Base-by-base conservation (phyloP, 345 rosid genomes). In the Nephelium lappaceum region DNA sequence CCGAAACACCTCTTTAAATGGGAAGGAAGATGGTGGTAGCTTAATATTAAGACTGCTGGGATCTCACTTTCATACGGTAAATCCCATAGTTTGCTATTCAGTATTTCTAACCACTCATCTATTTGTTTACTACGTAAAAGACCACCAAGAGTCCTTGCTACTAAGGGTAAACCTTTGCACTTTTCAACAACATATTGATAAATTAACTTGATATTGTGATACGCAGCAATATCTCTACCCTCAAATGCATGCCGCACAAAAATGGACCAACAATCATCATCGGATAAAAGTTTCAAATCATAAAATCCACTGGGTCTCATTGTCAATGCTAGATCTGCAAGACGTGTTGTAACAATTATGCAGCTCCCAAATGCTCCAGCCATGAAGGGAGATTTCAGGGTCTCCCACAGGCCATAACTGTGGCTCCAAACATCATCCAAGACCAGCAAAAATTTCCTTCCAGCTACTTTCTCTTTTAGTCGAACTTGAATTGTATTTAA, bases 1-100 rank as follows among this genome's bases (percentile, higher is more conserved):
- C 73, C 80, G 71, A 83, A 83, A 21, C 86, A 85, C 2, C 38
- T 78, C 51, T 45, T 45, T 45, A 45, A 8, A 45, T 45, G 11
- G 12, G 51, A 45, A 45, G 51, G 51, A 45, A 86, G 74, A 74
- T 45, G 12, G 12, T 45, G 51, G 12, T 45, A 45, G 12, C 51
- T 45, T 11, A 45, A 11, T 11, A 7, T 45, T 45, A 45, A 11
- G 51, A 11, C 51, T 45, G 51, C 12, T 45, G 51, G 51, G 12
- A 45, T 45, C 12, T 45, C 51, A 45, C 12, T 45, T 45, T 45
- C 51, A 45, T 8, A 7, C 4, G 8, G 11, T 11, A 45, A 11
- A 45, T 45, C 51, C 51, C 51, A 45, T 11, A 45, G 12, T 1
- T 45, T 45, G 12, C 51, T 45, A 8, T 45, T 45, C 51, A 45